Evolutionary conservation across 345 rosid species (phyloP), one percentile per base, ranked within the genome.

Genomic region (Dovyalis caffra): DNA sequence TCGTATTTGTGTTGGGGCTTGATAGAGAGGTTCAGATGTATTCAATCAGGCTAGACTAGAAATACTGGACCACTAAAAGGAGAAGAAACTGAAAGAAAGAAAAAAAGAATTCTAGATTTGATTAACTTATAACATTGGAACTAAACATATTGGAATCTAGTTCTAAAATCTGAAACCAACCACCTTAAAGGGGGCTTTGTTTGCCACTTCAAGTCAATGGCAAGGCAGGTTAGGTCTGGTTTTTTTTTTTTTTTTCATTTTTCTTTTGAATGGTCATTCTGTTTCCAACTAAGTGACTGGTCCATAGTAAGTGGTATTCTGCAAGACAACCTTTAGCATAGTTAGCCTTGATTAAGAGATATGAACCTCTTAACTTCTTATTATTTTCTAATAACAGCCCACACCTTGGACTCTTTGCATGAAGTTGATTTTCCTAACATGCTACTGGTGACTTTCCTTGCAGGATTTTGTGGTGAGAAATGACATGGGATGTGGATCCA

Each of bases 401-500:
- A 2, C 1, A 14, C 49, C 49, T 43, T 43, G 18, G 49, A 43
- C 18, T 43, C 43, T 38, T 1, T 43, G 49, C 49, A 43, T 43
- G 49, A 43, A 43, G 11, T 38, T 40, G 29, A 7, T 64, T 68
- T 68, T 43, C 29, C 16, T 11, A 29, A 47, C 16, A 7, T 40
- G 6, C 29, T 67, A 14, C 35, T n/a, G 26, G 72, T 65, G 21
- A 49, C 57, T 78, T 73, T n/a, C 34, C n/a, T 26, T 77, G 75
- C 65, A 95, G 97, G 97, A 95, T 69, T 95, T 91, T 85, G 99
- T 91, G 68, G 97, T 95, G 76, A 91, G 99, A 80, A 95, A 95
- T 38, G 99, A 95, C 75, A 91, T 95, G 97, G 99, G 95, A 75
- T 95, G 99, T 77, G 99, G 99, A 45, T 95, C 97, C 63, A 95